Base-by-base conservation (phyloP, 2,329 filamentous ascomycete genomes). In the Claviceps sp. region DNA sequence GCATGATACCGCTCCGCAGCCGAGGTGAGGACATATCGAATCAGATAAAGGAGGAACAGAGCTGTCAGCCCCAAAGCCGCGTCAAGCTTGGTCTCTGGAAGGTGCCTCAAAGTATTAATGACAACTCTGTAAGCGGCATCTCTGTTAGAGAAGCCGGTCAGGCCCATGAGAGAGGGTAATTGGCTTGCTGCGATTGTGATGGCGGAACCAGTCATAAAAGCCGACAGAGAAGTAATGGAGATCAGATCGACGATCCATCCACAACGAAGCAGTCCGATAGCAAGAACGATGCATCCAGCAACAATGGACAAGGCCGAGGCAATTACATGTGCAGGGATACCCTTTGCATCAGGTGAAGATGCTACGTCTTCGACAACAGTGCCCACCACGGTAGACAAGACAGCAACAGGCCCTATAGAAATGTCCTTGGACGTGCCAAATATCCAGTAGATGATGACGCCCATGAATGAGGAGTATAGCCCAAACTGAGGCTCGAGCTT, bases 401-500 rank as follows among this genome's bases (percentile, higher is more conserved):
- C 93, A 40, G 93, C 93, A 48, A 97, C 93, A 37, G 91, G 91
- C 16, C 91, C 91, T 52, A 97, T 97, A 9, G 91, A 96, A 63
- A 98, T 97, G 67, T 98, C 91, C 65, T 97, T 98, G 14, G 91
- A 96, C 0, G 93, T 98, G 37, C 90, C 93, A 63, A 97, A 97
- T 64, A 96, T 86, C 91, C 91, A 97, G 70, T 98, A 98, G 55
- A 95, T 76, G 56, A 95, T 67, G 16, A 95, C 90, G 49, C 91
- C 93, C 78, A 96, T 93, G 64, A 98, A 97, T 0, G 91, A 96
- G 0, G 91, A 93, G 55, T 71, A 72, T 1, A 97, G 77, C 50
- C 91, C 91, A 62, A 84, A 97, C 63, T 97, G 77, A 5, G 85
- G 79, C 0, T 80, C 76, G n/a, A 97, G 75, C 55, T 84, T 78